phyloP scores from a whole-genome alignment of 345 rosid species.

The Arabis alpina region DNA sequence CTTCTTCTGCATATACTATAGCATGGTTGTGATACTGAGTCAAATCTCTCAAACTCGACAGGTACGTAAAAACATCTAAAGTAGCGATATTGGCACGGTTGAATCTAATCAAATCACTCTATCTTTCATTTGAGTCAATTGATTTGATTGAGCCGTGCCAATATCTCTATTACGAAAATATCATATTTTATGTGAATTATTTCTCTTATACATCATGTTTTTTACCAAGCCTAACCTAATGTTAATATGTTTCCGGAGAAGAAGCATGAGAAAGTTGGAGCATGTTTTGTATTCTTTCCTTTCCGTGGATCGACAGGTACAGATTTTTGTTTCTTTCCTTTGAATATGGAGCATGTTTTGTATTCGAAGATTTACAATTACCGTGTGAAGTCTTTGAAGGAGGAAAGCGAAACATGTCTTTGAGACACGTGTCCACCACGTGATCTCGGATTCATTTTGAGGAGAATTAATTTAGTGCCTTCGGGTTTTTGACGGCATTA shows the following conservation, averaged over 20 bases:
- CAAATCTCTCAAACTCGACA: background rate
- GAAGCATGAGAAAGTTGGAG: background rate
- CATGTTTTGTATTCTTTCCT: no score
- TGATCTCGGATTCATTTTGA: no score
- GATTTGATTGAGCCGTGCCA: slow-evolving; percentile 88
- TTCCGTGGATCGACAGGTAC: slow-evolving; percentile 1
- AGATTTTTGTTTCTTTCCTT: background rate
- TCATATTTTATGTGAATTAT: background rate
- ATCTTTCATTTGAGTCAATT: slow-evolving; percentile 27
- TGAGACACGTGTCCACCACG: no score
- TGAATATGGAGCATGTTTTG: background rate
- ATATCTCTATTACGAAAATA: slow-evolving; percentile 44
- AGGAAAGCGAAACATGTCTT: slow-evolving; percentile 1
- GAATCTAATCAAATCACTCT: slow-evolving; percentile 21
- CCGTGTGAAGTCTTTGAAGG: background rate
- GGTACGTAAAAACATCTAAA: background rate
- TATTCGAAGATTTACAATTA: background rate
- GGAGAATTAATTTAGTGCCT: no score
- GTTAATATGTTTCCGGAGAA: background rate
- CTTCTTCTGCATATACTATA: slow-evolving; percentile 3
- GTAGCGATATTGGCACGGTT: slow-evolving; percentile 26
- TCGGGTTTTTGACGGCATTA: no score
- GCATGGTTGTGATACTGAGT: background rate
- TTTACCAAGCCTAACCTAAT: background rate
- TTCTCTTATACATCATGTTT: background rate